Evolutionary conservation across 163 green algal genomes (phyloP).

Genomic region (Picocystis sp.): DNA sequence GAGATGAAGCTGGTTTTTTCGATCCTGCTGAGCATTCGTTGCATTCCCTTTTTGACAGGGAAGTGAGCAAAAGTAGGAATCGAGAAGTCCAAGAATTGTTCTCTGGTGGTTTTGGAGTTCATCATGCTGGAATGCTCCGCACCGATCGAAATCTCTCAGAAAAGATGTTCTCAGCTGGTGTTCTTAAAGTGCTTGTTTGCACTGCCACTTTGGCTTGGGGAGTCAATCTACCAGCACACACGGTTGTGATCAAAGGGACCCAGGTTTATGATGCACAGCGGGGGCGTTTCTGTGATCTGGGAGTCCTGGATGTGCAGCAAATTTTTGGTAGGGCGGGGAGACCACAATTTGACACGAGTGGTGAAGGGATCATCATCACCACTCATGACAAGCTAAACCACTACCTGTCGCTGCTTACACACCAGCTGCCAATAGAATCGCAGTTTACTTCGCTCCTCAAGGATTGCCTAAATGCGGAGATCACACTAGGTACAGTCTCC

Average conservation of each 20-base stretch:
- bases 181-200: slow-evolving; percentile 67
- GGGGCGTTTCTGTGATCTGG: slow-evolving; percentile 76
- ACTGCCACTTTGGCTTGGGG: slow-evolving; percentile 95
- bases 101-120: slow-evolving; percentile 65
- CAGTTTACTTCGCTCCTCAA: slow-evolving; percentile 66
- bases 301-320: slow-evolving; percentile 96
- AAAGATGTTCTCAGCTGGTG: slow-evolving; percentile 54
- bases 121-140: slow-evolving; percentile 95
- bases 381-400: slow-evolving; percentile 79
- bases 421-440: slow-evolving; percentile 80
- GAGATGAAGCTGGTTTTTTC: slow-evolving; percentile 1
- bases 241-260: slow-evolving; percentile 95
- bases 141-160: slow-evolving; percentile 78
- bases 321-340: slow-evolving; percentile 88
- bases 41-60: slow-evolving; percentile 23
- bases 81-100: slow-evolving; percentile 76
- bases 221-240: slow-evolving; percentile 95
- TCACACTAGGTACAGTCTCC: slow-evolving; percentile 73
- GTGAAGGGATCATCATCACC: slow-evolving; percentile 89
- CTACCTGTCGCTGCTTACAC: slow-evolving; percentile 88
- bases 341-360: slow-evolving; percentile 71
- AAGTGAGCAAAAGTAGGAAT: slow-evolving; percentile 32
- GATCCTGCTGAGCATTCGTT: slow-evolving; percentile 6
- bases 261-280: slow-evolving; percentile 79
- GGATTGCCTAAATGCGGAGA: slow-evolving; percentile 89